phyloP scores from a whole-genome alignment of 352 stramenopile species.

The Phytophthora fragariaefolia region DNA sequence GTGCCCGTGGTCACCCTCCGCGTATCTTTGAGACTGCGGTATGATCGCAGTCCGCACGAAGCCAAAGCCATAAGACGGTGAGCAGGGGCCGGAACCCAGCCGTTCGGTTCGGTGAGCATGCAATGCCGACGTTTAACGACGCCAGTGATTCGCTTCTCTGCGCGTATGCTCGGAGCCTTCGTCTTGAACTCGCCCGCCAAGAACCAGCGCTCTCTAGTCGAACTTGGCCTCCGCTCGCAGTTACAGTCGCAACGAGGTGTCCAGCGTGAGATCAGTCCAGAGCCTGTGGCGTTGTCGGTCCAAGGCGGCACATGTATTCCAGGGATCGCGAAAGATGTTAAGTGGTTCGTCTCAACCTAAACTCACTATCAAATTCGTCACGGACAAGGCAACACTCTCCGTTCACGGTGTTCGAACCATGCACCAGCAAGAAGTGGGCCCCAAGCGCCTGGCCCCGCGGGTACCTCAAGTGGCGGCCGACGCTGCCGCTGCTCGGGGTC shows the following conservation, averaged over 20 bases:
- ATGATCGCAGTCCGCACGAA: constrained; percentile 2
- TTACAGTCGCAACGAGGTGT: neutral
- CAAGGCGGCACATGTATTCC: neutral
- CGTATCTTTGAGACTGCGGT: constrained; percentile 8
- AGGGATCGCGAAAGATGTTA: constrained; percentile 11
- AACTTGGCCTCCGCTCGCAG: neutral
- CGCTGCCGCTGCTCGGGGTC: constrained; percentile 23
- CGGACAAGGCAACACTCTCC: neutral
- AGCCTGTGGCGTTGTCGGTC: neutral
- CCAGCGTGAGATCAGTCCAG: constrained; percentile 13
- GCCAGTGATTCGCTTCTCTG: constrained; percentile 2
- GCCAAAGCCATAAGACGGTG: neutral
- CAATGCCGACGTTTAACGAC: constrained; percentile 3
- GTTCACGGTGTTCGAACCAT: constrained; percentile 16
- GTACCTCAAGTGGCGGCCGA: constrained; percentile 26
- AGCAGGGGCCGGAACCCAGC: neutral
- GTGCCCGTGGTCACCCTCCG: too few relatives aligned
- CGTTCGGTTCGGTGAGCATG: neutral
- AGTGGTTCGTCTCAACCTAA: constrained; percentile 6
- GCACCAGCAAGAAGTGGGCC: constrained; percentile 4
- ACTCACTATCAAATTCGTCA: constrained; percentile 33
- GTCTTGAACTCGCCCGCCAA: constrained; percentile 3
- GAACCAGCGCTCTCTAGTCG: constrained; percentile 5
- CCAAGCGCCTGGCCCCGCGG: constrained; percentile 27
- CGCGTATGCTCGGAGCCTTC: neutral